These are phyloP conservation scores for Fusarium burgessii DNA, from an alignment of 2,329 filamentous ascomycete genomes.

Conservation along the genomic window DNA sequence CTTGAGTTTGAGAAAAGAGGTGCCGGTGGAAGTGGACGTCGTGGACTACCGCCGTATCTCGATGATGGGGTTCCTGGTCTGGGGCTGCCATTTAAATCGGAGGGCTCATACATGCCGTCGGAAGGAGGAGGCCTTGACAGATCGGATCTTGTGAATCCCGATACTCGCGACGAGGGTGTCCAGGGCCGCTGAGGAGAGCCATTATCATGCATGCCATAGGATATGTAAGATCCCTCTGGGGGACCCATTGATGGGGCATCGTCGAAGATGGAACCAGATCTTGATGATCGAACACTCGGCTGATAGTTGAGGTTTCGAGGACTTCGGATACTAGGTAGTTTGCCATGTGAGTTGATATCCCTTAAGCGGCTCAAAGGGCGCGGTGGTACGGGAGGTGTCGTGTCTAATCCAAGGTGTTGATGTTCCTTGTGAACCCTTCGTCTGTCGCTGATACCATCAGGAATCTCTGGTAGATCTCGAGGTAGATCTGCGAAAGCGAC, in stretches of 20 bases:
- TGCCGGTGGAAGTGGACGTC: conserved; percentile 87
- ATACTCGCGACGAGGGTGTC: conserved; percentile 63
- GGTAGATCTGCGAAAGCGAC: conserved; percentile 51
- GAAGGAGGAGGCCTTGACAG: conserved; percentile 74
- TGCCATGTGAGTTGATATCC: conserved; percentile 56
- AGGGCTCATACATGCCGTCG: conserved; percentile 82
- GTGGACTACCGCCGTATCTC: conserved; percentile 86
- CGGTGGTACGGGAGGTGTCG: conserved; percentile 34
- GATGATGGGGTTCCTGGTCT: conserved; percentile 92
- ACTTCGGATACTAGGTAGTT: conserved; percentile 56
- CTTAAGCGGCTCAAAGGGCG: conserved; percentile 34
- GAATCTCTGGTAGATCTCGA: conserved; percentile 62
- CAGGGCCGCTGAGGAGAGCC: conserved; percentile 68
- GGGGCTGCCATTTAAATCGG: conserved; percentile 89
- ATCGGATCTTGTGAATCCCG: conserved; percentile 61
- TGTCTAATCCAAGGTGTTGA: conserved; percentile 40
- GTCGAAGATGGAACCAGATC: conserved; percentile 65
- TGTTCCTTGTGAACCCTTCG: conserved; percentile 50
- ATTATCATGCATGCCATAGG: conserved; percentile 60
- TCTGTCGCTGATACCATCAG: conserved; percentile 60
- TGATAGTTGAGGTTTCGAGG: conserved; percentile 61
- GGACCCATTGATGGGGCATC: conserved; percentile 69
- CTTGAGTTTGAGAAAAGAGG: conserved; percentile 78
- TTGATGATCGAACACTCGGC: conserved; percentile 63
- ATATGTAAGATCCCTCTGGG: conserved; percentile 72